A percentile compares a stretch with the other conserved stretches of the same genome.
Evolutionary conservation across 75 land plant genomes (phyloP).

Genomic region (Azolla pinnata): DNA sequence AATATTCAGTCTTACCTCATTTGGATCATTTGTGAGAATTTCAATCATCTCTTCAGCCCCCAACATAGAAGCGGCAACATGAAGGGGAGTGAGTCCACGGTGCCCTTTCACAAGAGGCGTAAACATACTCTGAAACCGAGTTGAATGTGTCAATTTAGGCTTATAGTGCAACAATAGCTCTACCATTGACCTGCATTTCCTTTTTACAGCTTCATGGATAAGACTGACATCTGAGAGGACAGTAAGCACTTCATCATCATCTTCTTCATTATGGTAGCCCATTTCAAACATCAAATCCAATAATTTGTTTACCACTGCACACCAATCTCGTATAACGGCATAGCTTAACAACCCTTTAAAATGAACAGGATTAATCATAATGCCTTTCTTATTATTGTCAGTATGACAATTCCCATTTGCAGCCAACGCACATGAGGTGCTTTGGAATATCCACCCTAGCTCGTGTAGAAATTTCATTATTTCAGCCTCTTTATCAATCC

Average conservation of each 20-base stretch:
- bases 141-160: constrained; percentile 10
- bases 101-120: constrained; percentile 58
- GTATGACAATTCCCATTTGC: no score
- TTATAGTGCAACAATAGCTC: constrained; percentile 54
- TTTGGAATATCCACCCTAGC: constrained; percentile 92
- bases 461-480: constrained; percentile 62
- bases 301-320: constrained; percentile 60
- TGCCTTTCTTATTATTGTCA: no score
- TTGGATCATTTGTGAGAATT: constrained; percentile 74
- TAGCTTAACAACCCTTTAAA: constrained; percentile 56
- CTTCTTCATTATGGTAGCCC: constrained; percentile 9
- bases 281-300: constrained; percentile 55
- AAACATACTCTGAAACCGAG: constrained; percentile 46
- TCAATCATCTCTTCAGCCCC: constrained; percentile 62
- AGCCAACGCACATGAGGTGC: constrained; percentile 5
- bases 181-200: constrained; percentile 62
- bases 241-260: constrained; percentile 19
- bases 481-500: constrained; percentile 35
- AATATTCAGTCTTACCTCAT: no score
- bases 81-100: constrained; percentile 73
- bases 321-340: constrained; percentile 68
- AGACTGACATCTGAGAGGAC: constrained; percentile 41
- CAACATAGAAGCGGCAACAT: constrained; percentile 67
- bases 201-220: constrained; percentile 64
- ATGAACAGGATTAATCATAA: no score